Percentiles rank a stretch among this genome's conserved stretches.
phyloP scores from a whole-genome alignment of 2,329 filamentous ascomycete species.

The Colletotrichum godetiae region DNA sequence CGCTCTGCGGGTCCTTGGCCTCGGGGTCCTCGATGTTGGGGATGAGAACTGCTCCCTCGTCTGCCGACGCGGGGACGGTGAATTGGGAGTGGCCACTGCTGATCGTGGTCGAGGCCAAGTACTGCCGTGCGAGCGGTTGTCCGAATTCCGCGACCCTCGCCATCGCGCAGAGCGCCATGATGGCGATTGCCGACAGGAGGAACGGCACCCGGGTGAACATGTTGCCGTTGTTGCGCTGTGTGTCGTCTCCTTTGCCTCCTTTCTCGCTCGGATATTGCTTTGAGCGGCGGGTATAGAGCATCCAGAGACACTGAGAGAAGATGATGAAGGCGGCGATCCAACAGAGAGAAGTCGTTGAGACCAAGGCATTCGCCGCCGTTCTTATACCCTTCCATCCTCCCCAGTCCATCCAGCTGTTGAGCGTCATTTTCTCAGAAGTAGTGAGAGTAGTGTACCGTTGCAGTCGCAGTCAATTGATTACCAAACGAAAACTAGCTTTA shows the following conservation, averaged over 20 bases:
- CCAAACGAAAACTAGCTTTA: not conserved
- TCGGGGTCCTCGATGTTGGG: constrained; percentile 29
- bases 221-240: not conserved
- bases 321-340: constrained; percentile 26
- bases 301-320: constrained; percentile 17
- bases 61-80: constrained; percentile 17
- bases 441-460: not conserved
- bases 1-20: constrained; percentile 36
- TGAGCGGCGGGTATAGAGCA: constrained; percentile 6
- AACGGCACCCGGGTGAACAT: constrained; percentile 1
- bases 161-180: constrained; percentile 24
- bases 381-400: constrained; percentile 5
- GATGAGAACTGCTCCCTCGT: constrained; percentile 23
- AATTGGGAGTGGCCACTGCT: not conserved
- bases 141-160: constrained; percentile 8
- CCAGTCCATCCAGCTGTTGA: not conserved
- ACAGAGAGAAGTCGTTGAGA: constrained; percentile 3
- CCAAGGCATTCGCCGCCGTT: not conserved
- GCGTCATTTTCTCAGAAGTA: not conserved
- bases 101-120: not conserved
- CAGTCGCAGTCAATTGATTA: not conserved
- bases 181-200: constrained; percentile 11
- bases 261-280: not conserved
- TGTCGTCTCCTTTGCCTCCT: not conserved
- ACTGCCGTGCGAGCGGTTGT: not conserved